Evolutionary conservation across 1,139 yeast genomes (phyloP).

Genomic region (Candida dubliniensis): DNA sequence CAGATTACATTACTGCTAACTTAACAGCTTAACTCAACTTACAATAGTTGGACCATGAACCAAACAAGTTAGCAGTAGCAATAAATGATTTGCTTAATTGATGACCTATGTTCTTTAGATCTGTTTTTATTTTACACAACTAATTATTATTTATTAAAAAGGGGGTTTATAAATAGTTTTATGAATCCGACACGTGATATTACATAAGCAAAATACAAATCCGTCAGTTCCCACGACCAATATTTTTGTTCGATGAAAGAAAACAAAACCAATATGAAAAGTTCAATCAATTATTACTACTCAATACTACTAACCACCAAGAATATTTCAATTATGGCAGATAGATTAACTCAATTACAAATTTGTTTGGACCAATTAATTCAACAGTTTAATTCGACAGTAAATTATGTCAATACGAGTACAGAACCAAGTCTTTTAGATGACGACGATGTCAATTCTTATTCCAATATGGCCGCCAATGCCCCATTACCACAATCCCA

Average conservation of each 20-base stretch:
- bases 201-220: background rate
- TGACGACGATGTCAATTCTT: conserved; percentile 40
- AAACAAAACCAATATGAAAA: background rate
- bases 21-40: too few relatives aligned
- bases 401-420: conserved; percentile 72
- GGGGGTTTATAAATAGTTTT: background rate
- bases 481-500: conserved; percentile 47
- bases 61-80: too few relatives aligned
- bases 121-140: too few relatives aligned
- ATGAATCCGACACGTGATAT: background rate
- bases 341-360: conserved; percentile 88
- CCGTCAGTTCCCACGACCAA: background rate
- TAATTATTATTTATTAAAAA: too few relatives aligned
- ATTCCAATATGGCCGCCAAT: conserved; percentile 42
- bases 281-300: background rate
- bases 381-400: conserved; percentile 88
- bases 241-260: background rate
- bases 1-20: too few relatives aligned
- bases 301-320: background rate
- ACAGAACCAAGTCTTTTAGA: conserved; percentile 42
- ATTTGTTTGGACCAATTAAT: conserved; percentile 87
- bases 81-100: too few relatives aligned
- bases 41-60: too few relatives aligned
- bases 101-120: too few relatives aligned
- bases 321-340: conserved; percentile 51